Conservation (phyloP, 352 stramenopile genomes). For the Hyaloperonospora brassicae region DNA sequence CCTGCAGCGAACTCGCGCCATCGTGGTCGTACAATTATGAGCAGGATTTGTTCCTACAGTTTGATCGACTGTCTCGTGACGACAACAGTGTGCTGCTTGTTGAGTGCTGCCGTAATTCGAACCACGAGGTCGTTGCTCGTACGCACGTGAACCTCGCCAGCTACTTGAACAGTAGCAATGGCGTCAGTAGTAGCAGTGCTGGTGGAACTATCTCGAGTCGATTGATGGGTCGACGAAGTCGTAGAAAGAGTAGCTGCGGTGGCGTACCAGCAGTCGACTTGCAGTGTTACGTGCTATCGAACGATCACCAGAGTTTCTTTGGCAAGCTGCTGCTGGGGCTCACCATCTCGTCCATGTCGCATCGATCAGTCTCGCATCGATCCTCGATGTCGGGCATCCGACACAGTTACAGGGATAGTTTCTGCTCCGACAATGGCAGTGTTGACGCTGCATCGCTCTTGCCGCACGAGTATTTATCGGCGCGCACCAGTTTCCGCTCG, state of each 20-base stretch:
- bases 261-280: constrained; percentile 20
- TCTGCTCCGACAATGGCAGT: constrained; percentile 25
- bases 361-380: constrained; percentile 32
- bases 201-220: constrained; percentile 20
- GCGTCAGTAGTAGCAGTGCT: constrained; percentile 7
- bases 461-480: constrained; percentile 16
- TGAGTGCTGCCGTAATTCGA: constrained; percentile 68
- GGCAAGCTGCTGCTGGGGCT: constrained; percentile 64
- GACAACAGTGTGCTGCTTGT: constrained; percentile 81
- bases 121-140: constrained; percentile 67
- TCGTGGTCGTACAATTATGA: constrained; percentile 67
- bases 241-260: constrained; percentile 20
- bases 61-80: constrained; percentile 73
- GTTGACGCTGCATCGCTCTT: constrained; percentile 12
- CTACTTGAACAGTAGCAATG: constrained; percentile 54
- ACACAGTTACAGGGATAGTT: constrained; percentile 26
- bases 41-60: constrained; percentile 76
- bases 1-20: constrained; percentile 9
- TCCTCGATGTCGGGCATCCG: constrained; percentile 25
- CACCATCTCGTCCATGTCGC: constrained; percentile 59
- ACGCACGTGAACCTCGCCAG: constrained; percentile 77
- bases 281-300: constrained; percentile 73
- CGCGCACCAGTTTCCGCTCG: constrained; percentile 33
- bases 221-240: constrained; percentile 21
- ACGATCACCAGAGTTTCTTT: constrained; percentile 80